Evolutionary conservation across 495 filamentous ascomycete genomes (phyloP).

Genomic region (Pyrenula aspistea): DNA sequence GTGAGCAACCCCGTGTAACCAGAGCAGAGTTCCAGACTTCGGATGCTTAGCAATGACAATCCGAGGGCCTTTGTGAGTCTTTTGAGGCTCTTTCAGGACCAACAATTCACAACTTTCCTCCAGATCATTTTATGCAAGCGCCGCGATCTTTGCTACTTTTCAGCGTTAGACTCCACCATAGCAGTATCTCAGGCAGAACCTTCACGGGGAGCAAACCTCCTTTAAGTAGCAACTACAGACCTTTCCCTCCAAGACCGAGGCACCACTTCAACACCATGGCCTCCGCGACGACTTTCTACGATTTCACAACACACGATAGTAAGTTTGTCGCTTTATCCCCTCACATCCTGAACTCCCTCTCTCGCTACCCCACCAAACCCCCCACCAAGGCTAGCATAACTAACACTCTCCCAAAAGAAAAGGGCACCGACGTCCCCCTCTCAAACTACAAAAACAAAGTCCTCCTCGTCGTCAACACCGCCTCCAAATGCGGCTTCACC

Average conservation of each 20-base stretch:
- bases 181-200: neutral
- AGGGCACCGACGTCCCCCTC: conserved; percentile 59
- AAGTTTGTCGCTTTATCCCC: conserved; percentile 19
- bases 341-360: conserved; percentile 1
- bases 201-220: neutral
- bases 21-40: neutral
- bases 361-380: conserved; percentile 1
- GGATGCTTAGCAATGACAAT: neutral
- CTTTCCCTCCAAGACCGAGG: neutral
- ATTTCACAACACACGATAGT: conserved; percentile 81
- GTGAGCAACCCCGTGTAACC: no score
- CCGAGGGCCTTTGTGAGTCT: neutral
- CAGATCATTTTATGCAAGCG: neutral
- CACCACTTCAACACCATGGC: conserved; percentile 48
- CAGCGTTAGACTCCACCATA: neutral
- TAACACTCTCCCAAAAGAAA: conserved; percentile 40
- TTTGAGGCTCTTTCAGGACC: no score
- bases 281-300: conserved; percentile 79
- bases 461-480: conserved; percentile 94
- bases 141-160: neutral
- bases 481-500: conserved; percentile 97
- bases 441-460: conserved; percentile 71
- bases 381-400: conserved; percentile 10
- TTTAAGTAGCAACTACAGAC: neutral
- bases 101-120: neutral